Conservation (phyloP, 139 green algal species). For the Astrephomene gubernaculifera region DNA sequence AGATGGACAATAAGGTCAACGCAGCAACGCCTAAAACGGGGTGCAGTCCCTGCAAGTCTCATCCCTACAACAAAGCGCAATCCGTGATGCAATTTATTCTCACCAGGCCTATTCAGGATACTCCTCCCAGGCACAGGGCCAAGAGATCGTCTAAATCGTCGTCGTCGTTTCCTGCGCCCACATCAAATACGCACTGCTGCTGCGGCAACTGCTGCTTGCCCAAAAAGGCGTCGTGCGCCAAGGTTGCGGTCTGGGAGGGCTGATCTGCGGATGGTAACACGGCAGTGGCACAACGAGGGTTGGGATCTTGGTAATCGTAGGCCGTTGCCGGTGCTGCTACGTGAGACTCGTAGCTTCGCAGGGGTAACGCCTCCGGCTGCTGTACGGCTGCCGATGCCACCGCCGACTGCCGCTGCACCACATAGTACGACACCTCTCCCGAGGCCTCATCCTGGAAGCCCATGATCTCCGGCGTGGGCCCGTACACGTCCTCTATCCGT, state of each 20-base stretch:
- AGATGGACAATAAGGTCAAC: too few relatives aligned
- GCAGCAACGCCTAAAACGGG: too few relatives aligned
- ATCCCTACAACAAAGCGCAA: too few relatives aligned
- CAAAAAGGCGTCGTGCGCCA: neutral
- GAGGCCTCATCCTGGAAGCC: neutral
- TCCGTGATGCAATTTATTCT: too few relatives aligned
- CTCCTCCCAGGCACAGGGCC: neutral
- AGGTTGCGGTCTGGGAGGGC: neutral
- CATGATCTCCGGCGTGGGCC: neutral
- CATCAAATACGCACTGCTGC: neutral
- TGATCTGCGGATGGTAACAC: neutral
- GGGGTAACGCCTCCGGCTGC: neutral
- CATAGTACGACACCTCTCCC: neutral
- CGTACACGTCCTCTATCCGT: constrained; percentile 35
- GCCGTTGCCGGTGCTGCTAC: neutral
- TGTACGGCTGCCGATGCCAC: too few relatives aligned
- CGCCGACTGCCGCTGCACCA: neutral
- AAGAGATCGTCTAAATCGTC: neutral
- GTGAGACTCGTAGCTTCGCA: neutral
- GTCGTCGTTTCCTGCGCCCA: neutral
- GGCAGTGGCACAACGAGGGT: neutral
- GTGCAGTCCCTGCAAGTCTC: too few relatives aligned
- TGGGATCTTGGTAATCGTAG: neutral
- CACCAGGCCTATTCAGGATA: too few relatives aligned
- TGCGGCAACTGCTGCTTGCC: too few relatives aligned